phyloP scores from a whole-genome alignment of 208 protist genomes.

The Entamoeba moshkovskii region DNA sequence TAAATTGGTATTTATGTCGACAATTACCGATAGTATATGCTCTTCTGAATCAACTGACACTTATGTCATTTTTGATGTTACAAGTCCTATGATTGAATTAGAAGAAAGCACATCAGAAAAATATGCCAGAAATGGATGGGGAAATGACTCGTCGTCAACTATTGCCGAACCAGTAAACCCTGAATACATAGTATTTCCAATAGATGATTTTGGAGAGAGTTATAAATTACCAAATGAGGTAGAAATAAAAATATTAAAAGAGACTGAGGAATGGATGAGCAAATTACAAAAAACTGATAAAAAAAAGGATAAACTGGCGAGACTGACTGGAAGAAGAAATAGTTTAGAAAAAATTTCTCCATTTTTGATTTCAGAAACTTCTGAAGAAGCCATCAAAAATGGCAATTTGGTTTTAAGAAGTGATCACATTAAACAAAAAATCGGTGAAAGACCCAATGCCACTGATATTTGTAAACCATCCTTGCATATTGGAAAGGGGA shows the following conservation, averaged over 20 bases:
- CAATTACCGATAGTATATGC: too few relatives aligned
- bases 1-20: too few relatives aligned
- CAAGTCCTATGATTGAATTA: too few relatives aligned
- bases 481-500: neutral
- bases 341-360: neutral
- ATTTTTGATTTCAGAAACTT: neutral
- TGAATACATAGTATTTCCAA: neutral
- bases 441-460: neutral
- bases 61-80: too few relatives aligned
- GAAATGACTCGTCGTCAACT: neutral
- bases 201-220: neutral
- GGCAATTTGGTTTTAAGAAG: neutral
- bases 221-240: neutral
- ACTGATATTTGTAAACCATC: neutral
- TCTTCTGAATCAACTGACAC: too few relatives aligned
- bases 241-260: neutral
- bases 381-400: neutral
- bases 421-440: neutral
- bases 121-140: neutral
- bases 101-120: neutral
- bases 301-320: neutral
- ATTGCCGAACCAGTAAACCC: neutral
- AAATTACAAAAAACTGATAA: neutral
- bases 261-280: neutral
- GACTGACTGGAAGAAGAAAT: neutral